These are phyloP conservation scores for Cryphonectria carpinicola DNA, from an alignment of 2,329 filamentous ascomycete genomes.

Conservation along the genomic window DNA sequence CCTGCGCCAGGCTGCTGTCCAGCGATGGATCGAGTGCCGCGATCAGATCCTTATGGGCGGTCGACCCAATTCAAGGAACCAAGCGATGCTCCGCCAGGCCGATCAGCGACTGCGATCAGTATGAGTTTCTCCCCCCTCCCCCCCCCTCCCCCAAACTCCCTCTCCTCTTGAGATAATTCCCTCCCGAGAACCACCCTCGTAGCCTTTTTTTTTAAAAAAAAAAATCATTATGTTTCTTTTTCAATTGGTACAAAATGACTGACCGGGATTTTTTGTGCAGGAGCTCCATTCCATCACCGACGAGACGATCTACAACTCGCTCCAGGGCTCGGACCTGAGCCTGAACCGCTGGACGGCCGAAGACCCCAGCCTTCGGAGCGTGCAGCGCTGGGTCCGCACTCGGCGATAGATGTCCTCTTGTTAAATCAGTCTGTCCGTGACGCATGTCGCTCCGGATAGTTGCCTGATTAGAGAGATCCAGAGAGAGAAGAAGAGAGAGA, in stretches of 20 bases:
- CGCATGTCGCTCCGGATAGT: neutral
- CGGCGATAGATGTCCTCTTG: conserved; percentile 34
- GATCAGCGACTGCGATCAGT: conserved; percentile 62
- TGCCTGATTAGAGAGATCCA: neutral
- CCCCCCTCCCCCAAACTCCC: neutral
- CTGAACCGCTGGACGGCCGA: conserved; percentile 67
- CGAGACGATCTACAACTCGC: conserved; percentile 59
- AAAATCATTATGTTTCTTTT: conserved; percentile 10
- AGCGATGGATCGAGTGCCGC: conserved; percentile 62
- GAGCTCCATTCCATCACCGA: conserved; percentile 63
- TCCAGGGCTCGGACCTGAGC: conserved; percentile 55
- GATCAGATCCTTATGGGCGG: conserved; percentile 57
- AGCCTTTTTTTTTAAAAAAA: neutral
- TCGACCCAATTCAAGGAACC: conserved; percentile 51
- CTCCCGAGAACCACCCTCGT: neutral
- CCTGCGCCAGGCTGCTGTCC: conserved; percentile 62
- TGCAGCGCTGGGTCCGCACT: conserved; percentile 62
- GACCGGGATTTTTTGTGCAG: conserved; percentile 38
- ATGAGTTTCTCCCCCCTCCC: conserved; percentile 26
- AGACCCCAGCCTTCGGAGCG: conserved; percentile 60
- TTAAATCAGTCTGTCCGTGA: neutral
- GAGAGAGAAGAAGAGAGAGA: too few relatives aligned
- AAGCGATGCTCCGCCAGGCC: conserved; percentile 54
- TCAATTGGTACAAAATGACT: conserved; percentile 3
- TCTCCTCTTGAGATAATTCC: neutral